Percentiles rank a stretch among this genome's conserved stretches.
Evolutionary conservation across 192 early-diverging fungal genomes (phyloP).

Genomic region (Chytriomyces confervae): DNA sequence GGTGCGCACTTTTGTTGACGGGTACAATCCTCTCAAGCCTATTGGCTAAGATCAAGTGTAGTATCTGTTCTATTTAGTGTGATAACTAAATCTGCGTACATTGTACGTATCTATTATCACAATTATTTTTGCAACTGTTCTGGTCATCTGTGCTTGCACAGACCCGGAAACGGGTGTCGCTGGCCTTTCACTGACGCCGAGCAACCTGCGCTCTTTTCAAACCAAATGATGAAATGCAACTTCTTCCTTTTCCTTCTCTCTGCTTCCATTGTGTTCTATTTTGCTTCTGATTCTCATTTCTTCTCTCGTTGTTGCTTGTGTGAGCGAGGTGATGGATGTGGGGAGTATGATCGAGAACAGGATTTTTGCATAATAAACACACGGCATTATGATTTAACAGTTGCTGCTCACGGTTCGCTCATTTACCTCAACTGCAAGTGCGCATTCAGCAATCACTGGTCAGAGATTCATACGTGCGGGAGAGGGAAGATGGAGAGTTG

Average conservation of each 20-base stretch:
- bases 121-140: constrained; percentile 65
- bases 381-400: neutral
- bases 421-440: neutral
- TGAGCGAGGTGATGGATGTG: too few species aligned
- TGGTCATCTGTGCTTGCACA: constrained; percentile 55
- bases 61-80: constrained; percentile 86
- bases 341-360: neutral
- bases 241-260: neutral
- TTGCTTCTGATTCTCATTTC: neutral
- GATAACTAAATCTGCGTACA: constrained; percentile 64
- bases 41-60: constrained; percentile 91
- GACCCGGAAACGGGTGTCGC: constrained; percentile 64
- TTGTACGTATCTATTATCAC: constrained; percentile 57
- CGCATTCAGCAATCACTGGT: too few species aligned
- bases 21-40: constrained; percentile 73
- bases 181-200: constrained; percentile 67
- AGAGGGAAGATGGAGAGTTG: neutral
- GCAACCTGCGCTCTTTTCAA: constrained; percentile 41
- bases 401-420: neutral
- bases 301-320: too few species aligned
- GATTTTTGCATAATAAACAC: neutral
- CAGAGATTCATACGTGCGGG: too few species aligned
- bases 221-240: neutral
- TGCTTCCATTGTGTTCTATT: neutral
- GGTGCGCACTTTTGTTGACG: neutral